Conservation (phyloP, 2,329 filamentous ascomycete genomes). For the Allantophomopsis cytisporea region DNA sequence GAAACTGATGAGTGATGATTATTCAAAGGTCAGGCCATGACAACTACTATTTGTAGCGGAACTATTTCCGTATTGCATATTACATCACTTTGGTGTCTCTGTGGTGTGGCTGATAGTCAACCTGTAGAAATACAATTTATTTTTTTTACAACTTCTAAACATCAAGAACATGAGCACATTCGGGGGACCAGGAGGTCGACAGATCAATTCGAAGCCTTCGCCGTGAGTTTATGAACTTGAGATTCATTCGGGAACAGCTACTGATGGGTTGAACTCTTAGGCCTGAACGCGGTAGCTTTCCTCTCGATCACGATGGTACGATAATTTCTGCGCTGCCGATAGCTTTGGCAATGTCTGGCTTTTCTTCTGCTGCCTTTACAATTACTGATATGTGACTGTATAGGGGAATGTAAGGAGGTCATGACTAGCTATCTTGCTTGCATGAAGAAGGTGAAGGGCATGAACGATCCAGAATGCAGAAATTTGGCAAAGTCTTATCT, state of each 20-base stretch:
- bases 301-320: constrained; percentile 82
- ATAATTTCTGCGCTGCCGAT: constrained; percentile 1
- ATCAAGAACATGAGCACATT: constrained; percentile 42
- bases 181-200: constrained; percentile 55
- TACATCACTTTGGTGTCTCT: too few relatives aligned
- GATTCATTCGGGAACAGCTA: neutral
- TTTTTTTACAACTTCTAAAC: neutral
- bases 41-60: too few relatives aligned
- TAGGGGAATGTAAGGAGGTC: constrained; percentile 84
- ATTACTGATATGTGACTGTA: constrained; percentile 1
- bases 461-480: constrained; percentile 79
- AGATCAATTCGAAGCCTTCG: constrained; percentile 50
- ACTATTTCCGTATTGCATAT: too few relatives aligned
- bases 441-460: constrained; percentile 69
- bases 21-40: neutral
- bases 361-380: neutral
- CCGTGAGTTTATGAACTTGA: constrained; percentile 36
- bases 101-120: too few relatives aligned
- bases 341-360: neutral
- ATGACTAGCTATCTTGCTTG: constrained; percentile 80
- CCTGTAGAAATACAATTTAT: too few relatives aligned
- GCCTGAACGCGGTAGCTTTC: constrained; percentile 86
- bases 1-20: neutral
- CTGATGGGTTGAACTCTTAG: constrained; percentile 25
- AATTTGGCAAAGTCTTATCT: constrained; percentile 80